A percentile compares a stretch with the other conserved stretches of the same genome.
These are phyloP conservation scores for Taiozyma sp. DNA, from an alignment of 1,139 yeast species.

Conservation along the genomic window DNA sequence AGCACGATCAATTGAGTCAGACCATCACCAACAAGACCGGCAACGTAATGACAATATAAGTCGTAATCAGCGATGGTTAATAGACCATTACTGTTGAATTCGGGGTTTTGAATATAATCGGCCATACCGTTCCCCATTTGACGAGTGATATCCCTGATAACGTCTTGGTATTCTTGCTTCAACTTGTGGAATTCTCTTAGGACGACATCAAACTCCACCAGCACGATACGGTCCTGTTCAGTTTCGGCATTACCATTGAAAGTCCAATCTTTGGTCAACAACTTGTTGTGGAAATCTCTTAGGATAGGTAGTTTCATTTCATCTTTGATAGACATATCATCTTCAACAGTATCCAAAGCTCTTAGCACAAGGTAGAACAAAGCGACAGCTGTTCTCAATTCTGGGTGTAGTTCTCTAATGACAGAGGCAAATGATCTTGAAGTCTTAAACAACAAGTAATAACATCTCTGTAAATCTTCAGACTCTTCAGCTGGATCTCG, in stretches of 20 bases:
- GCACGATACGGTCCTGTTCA: constrained; percentile 78
- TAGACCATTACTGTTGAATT: constrained; percentile 77
- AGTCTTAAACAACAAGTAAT: constrained; percentile 59
- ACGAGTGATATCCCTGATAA: constrained; percentile 69
- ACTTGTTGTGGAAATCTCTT: constrained; percentile 59
- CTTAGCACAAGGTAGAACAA: constrained; percentile 81
- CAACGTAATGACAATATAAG: constrained; percentile 92
- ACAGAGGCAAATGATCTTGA: constrained; percentile 94
- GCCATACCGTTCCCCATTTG: constrained; percentile 99
- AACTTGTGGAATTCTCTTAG: constrained; percentile 68
- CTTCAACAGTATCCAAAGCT: constrained; percentile 95
- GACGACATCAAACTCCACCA: constrained; percentile 69
- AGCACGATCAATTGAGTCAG: constrained; percentile 73
- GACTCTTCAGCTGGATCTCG: constrained; percentile 40
- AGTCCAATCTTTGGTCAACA: constrained; percentile 70
- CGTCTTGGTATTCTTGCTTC: constrained; percentile 72
- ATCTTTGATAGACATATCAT: constrained; percentile 85
- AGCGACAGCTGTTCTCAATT: constrained; percentile 76
- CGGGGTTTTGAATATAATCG: constrained; percentile 76
- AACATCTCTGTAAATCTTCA: constrained; percentile 57
- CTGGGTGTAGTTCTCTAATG: constrained; percentile 87
- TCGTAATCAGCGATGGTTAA: constrained; percentile 78
- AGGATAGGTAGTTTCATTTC: constrained; percentile 70
- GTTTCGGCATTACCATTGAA: constrained; percentile 69
- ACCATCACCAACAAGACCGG: constrained; percentile 97